Evolutionary conservation across 2,329 filamentous ascomycete species (phyloP).

Genomic region (Exophiala xenobiotica): DNA sequence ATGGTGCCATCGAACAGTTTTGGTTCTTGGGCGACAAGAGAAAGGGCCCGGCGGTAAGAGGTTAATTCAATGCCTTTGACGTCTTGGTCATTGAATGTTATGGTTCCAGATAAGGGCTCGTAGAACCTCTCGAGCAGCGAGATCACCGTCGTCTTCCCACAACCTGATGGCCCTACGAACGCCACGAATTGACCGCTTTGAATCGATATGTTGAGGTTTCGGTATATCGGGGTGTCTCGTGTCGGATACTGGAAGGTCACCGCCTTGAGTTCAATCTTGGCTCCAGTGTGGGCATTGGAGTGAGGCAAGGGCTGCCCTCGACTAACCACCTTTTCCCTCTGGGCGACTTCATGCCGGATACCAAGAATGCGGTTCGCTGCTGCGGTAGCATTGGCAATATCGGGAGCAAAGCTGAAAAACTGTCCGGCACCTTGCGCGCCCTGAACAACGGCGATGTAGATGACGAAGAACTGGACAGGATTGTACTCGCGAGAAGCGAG

Average conservation of each 20-base stretch:
- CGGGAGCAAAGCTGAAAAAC: slow-evolving; percentile 66
- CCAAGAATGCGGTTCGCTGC: slow-evolving; percentile 40
- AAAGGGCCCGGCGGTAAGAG: slow-evolving; percentile 36
- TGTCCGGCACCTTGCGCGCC: slow-evolving; percentile 67
- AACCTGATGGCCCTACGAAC: slow-evolving; percentile 50
- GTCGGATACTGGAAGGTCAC: slow-evolving; percentile 41
- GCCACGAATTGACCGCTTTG: slow-evolving; percentile 45
- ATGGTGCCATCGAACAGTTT: slow-evolving; percentile 47
- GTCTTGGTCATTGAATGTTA: slow-evolving; percentile 38
- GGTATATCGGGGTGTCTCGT: slow-evolving; percentile 35
- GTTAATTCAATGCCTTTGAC: slow-evolving; percentile 33
- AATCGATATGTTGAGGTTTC: slow-evolving; percentile 36
- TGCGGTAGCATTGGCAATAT: slow-evolving; percentile 41
- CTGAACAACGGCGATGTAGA: slow-evolving; percentile 66
- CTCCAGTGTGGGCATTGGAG: slow-evolving; percentile 25
- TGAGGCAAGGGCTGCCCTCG: slow-evolving; percentile 46
- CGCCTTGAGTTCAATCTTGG: slow-evolving; percentile 36
- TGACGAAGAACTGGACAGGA: slow-evolving; percentile 53
- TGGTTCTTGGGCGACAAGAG: slow-evolving; percentile 46
- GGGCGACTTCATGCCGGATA: slow-evolving; percentile 24
- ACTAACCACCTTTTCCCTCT: slow-evolving; percentile 52
- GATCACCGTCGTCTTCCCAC: slow-evolving; percentile 49
- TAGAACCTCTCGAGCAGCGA: slow-evolving; percentile 51
- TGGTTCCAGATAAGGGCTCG: slow-evolving; percentile 40
- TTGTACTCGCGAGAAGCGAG: slow-evolving; percentile 52